Conservation (phyloP, 306 rosid genomes). For the Notholithocarpus densiflorus region DNA sequence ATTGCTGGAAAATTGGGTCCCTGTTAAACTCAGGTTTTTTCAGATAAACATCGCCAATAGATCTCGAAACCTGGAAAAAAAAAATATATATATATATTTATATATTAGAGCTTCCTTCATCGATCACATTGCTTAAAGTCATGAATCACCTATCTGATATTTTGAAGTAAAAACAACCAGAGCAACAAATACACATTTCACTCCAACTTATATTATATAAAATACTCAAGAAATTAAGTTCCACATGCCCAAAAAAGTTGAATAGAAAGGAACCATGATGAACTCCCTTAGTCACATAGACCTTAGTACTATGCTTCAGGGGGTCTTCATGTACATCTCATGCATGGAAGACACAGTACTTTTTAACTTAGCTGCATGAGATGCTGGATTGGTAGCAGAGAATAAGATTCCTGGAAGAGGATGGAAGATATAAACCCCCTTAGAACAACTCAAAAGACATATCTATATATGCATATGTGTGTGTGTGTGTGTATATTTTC, state of each 20-base stretch:
- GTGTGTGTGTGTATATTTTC: neutral
- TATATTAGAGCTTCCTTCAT: conserved; percentile 4
- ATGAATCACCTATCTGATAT: neutral
- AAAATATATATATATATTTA: conserved; percentile 1
- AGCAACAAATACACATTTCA: neutral
- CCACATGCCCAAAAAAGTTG: neutral
- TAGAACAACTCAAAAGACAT: neutral
- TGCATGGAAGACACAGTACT: neutral
- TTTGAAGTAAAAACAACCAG: neutral
- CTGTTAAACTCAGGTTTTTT: conserved; percentile 79
- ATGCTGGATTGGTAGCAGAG: conserved; percentile 8
- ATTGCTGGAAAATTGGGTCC: conserved; percentile 73
- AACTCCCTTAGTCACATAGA: neutral
- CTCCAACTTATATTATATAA: neutral
- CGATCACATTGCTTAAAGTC: conserved; percentile 11
- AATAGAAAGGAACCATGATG: neutral
- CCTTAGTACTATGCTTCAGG: neutral
- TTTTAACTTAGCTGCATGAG: conserved; percentile 20
- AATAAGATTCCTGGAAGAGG: conserved; percentile 11
- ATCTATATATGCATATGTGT: neutral
- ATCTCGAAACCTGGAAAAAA: conserved; percentile 76
- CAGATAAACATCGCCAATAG: conserved; percentile 87
- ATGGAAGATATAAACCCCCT: neutral
- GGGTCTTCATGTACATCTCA: neutral
- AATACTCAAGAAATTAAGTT: neutral